Base-by-base conservation (phyloP, 2,329 filamentous ascomycete species). In the Grosmannia huntii region DNA sequence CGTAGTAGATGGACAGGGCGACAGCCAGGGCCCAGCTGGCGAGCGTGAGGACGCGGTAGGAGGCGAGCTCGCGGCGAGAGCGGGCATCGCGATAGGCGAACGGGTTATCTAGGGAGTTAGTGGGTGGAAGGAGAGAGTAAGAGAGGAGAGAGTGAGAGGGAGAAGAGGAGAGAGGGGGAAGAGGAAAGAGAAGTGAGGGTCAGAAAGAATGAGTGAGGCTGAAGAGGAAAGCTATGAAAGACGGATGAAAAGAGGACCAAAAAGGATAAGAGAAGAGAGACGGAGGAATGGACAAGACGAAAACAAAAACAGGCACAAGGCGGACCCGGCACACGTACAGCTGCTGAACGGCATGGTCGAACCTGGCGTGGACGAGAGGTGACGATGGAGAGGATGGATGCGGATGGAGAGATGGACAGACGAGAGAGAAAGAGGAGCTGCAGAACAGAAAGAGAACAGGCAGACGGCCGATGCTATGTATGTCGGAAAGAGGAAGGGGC, bases 31-130 rank as follows among this genome's bases (percentile, higher is more conserved):
- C 71, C 86, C 89, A 96, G 41, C 84, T 85, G 55, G 90, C 61
- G 50, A 85, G 78, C 4, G 88, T 89, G 61, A 90, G 73, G 68
- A 90, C 72, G 71, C 89, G 90, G 79, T 94, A 94, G 41, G 82
- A 76, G 63, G 82, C 75, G 65, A 96, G 75, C 55, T 83, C 76
- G 61, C 75, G 74, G 33, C 73, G 70, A 61, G 77, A 77, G 68
- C 89, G 84, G 21, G 81, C 76, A 60, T 90, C 86, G 66, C 83
- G 83, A 71, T 79, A 84, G 60, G 80, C 75, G 73, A 94, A 94
- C 31, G 89, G 89, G 70, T 94, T 94, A 68, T 82, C 85, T 88
- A 62, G 62, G 1, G 44, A 21, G 33, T 21, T n/a, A 31, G 49
- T 2, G 7, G 16, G 7, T 2, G 5, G 21, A 16, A 19, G 6